Conservation (phyloP, 345 rosid species). For the Salix dunnii region DNA sequence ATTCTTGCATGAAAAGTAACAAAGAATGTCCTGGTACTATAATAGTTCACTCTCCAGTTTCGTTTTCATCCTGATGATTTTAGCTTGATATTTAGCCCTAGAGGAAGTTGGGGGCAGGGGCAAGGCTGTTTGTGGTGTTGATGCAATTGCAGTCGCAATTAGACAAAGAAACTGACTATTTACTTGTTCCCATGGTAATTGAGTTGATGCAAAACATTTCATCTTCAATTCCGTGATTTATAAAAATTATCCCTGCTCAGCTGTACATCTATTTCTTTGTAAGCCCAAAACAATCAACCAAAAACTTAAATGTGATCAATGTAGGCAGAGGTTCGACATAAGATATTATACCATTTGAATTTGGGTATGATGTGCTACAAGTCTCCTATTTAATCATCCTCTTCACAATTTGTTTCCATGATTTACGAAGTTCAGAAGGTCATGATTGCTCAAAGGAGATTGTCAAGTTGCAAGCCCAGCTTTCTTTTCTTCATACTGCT, state of each 20-base stretch:
- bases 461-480: neutral
- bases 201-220: neutral
- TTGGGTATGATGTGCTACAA: neutral
- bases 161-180: neutral
- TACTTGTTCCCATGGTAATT: neutral
- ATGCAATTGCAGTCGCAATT: neutral
- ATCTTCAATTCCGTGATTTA: neutral
- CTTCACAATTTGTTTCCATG: neutral
- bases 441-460: neutral
- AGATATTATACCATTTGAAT: neutral
- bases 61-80: neutral
- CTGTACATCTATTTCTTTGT: neutral
- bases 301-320: neutral
- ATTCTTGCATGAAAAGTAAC: neutral
- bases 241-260: neutral
- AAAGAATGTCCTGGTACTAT: neutral
- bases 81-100: neutral
- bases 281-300: neutral
- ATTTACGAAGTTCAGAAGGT: neutral
- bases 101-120: neutral
- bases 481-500: neutral
- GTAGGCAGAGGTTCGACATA: neutral
- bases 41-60: neutral
- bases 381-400: neutral
- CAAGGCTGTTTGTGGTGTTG: neutral